Base-by-base conservation (phyloP, 768 basidiomycete genomes). In the Podaxis sp. region DNA sequence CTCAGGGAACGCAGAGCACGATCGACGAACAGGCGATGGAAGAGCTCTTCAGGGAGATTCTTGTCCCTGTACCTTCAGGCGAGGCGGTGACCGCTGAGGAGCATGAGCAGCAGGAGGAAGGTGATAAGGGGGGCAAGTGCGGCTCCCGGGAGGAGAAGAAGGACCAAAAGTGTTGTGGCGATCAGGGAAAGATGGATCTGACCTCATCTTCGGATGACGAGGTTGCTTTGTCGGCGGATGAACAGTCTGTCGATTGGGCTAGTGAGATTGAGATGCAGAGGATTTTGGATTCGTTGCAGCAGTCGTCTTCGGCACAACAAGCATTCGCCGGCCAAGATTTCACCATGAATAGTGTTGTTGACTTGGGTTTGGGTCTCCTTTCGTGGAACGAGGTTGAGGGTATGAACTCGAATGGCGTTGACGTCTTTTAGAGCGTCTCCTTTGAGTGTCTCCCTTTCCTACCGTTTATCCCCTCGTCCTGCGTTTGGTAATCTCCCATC, bases 11-110 rank as follows among this genome's bases (percentile, higher is more conserved):
- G 84, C 86, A 71, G 86, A 85, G 71, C 77, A 79, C 59, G 77
- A 85, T 73, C 52, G 85, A 87, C 74, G 86, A 89, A 72, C 78
- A 80, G 66, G 77, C 82, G 64, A 88, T 89, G 85, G 87, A 90
- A 67, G 79, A 80, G 67, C 77, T 90, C 73, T 80, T 89, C 79
- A 80, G 83, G 65, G 86, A 90, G 75, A 88, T 90, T 75, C 81
- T 89, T 77, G 71, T 67, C 56, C 63, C 64, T 37, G 81, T 80
- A 70, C 75, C 82, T 64, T 81, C 84, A 65, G 76, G 79, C 69
- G 68, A 72, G 55, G 68, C 74, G 55, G 29, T 72, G 67, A 63
- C 69, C 67, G 55, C 65, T 55, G 46, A 64, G 64, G 64, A 70
- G 65, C 65, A 64, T 68, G 60, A 70, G 65, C 69, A 53, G 56